A percentile compares a stretch with the other conserved stretches of the same genome.
These are phyloP conservation scores for Carex myosuroides DNA, from an alignment of 176 grass and related monocot species.

Conservation along the genomic window DNA sequence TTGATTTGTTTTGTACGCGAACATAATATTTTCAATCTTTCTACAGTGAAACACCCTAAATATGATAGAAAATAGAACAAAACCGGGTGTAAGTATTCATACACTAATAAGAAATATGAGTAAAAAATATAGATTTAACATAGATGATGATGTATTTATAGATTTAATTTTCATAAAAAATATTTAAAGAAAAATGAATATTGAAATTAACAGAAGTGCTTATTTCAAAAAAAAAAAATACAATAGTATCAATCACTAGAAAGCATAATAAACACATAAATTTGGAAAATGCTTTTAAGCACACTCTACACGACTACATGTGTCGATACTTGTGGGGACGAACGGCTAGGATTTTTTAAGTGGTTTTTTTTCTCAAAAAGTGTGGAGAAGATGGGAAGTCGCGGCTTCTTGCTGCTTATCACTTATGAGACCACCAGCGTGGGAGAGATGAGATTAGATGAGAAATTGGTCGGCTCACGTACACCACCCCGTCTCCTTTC, in stretches of 20 bases:
- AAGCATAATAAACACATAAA: too few species aligned
- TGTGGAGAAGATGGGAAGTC: not conserved
- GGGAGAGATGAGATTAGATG: not conserved
- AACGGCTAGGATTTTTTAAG: not conserved
- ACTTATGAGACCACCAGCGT: not conserved
- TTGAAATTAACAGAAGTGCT: too few species aligned
- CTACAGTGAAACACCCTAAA: not conserved
- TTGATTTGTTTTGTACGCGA: not conserved
- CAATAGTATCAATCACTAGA: too few species aligned
- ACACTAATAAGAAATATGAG: too few species aligned
- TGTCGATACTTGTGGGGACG: not conserved
- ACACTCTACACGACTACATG: too few species aligned
- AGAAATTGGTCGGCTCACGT: not conserved
- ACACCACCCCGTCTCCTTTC: not conserved
- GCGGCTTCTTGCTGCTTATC: not conserved
- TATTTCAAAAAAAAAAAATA: too few species aligned
- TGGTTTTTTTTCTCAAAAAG: too few species aligned
- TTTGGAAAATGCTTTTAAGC: too few species aligned
- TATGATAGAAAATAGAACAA: not conserved
- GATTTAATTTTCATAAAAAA: too few species aligned
- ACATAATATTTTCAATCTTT: not conserved
- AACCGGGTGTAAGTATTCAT: not conserved
- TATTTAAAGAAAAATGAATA: too few species aligned
- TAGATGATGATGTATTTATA: too few species aligned
- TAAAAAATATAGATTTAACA: too few species aligned